Base-by-base conservation (phyloP, 2,329 filamentous ascomycete genomes). In the Coniochaeta pulveracea region DNA sequence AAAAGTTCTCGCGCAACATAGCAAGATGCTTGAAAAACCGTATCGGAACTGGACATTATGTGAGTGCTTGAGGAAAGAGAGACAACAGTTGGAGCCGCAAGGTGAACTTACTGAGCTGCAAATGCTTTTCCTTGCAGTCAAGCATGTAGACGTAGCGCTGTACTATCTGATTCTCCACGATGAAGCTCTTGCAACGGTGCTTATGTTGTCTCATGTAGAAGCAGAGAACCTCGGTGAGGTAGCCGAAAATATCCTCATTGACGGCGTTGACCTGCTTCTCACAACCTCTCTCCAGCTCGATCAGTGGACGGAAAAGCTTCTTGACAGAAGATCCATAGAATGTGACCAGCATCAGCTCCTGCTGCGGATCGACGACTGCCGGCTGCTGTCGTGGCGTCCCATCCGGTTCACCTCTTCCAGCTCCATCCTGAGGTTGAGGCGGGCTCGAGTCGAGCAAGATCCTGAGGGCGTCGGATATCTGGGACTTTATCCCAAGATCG, bases 391-490 rank as follows among this genome's bases (percentile, higher is more conserved):
- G 19, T 80, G 81, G 22, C 68, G 11, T 12, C 8, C 24, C 30
- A 25, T 40, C 38, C 10, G 27, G 30, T 16, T 28, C 31, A 9
- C 31, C 68, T 51, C 78, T 77, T 2, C 65, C 64, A 39, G 75
- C 63, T 26, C 63, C 63, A 40, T 83, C 79, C 31, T 68, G 68
- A 35, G 74, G 54, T 30, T 61, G 61, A 9, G 46, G 43, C 5
- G 56, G 52, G 55, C 56, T 77, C 58, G 51, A 85, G 66, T 96
- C 91, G 22, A 98, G 69, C 9, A 98, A 66, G 15, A 96, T 82
- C 58, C 94, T 95, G 52, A 98, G 80, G 6, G 89, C 85, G 60
- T 98, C 91, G 3, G 88, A 86, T 48, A 96, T 80, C 54, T 96
- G 91, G 18, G 85, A 86, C 58, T 94, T 95, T 41, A 96, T 86